Evolutionary conservation across 2,329 filamentous ascomycete species (phyloP).

Genomic region (Penicillium digitatum): DNA sequence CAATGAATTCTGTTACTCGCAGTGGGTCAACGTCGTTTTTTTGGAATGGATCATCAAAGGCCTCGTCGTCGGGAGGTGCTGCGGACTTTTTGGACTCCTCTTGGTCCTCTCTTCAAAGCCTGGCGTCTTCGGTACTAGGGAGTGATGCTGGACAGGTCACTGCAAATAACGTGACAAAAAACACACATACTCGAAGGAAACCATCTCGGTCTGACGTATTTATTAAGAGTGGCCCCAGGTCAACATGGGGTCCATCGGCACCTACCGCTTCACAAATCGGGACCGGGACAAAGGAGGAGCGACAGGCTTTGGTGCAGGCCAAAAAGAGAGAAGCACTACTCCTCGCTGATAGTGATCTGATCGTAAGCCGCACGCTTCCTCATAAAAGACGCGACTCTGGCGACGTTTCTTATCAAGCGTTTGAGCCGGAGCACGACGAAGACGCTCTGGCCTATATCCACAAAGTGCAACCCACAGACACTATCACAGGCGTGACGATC

Average conservation of each 20-base stretch:
- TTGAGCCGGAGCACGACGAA: constrained; percentile 54
- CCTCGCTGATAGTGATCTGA: constrained; percentile 41
- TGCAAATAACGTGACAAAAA: constrained; percentile 26
- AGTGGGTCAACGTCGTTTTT: constrained; percentile 25
- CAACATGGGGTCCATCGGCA: constrained; percentile 43
- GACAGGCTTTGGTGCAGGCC: constrained; percentile 45
- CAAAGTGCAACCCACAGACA: constrained; percentile 76
- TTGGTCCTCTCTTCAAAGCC: constrained; percentile 48
- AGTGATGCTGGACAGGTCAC: constrained; percentile 33
- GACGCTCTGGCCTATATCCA: constrained; percentile 89
- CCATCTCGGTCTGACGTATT: constrained; percentile 37
- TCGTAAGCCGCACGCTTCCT: constrained; percentile 33
- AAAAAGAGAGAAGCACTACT: constrained; percentile 48
- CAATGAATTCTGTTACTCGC: constrained; percentile 19
- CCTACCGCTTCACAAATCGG: constrained; percentile 31
- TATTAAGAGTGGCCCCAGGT: constrained; percentile 25
- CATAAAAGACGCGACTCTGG: constrained; percentile 48
- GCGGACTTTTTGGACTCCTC: constrained; percentile 44
- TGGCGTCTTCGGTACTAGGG: constrained; percentile 49
- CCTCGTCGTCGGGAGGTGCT: constrained; percentile 26
- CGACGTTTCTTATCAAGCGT: constrained; percentile 30
- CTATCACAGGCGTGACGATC: constrained; percentile 84
- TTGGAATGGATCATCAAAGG: constrained; percentile 22
- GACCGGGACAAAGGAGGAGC: constrained; percentile 43
- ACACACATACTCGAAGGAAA: constrained; percentile 34